Evolutionary conservation across 306 rosid genomes (phyloP).

Genomic region (Prunus campanulata): DNA sequence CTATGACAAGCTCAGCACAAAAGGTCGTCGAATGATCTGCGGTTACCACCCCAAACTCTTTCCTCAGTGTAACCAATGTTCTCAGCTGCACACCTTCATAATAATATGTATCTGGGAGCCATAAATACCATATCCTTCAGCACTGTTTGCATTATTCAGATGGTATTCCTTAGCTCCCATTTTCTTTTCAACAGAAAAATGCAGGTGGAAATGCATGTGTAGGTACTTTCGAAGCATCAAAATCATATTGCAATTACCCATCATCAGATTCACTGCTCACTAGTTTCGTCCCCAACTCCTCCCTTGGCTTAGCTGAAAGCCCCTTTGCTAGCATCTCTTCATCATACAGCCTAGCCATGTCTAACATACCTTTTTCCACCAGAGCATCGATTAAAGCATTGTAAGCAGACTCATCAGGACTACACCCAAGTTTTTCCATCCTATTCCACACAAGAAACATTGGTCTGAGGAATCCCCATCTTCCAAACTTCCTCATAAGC

Average conservation of each 20-base stretch:
- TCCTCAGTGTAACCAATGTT: not conserved
- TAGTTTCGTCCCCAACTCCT: slow-evolving; percentile 54
- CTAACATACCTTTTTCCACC: slow-evolving; percentile 71
- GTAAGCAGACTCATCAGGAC: slow-evolving; percentile 79
- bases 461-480: slow-evolving; percentile 91
- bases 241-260: slow-evolving; percentile 16
- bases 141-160: not conserved
- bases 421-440: slow-evolving; percentile 72
- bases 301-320: slow-evolving; percentile 79
- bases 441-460: slow-evolving; percentile 70
- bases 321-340: slow-evolving; percentile 87
- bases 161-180: not conserved
- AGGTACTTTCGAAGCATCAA: not conserved
- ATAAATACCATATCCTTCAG: not conserved
- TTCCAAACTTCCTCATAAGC: slow-evolving; percentile 82
- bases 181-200: not conserved
- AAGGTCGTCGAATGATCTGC: not conserved
- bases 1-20: not conserved
- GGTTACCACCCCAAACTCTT: not conserved
- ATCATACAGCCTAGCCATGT: slow-evolving; percentile 70
- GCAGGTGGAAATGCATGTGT: not conserved
- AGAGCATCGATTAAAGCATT: slow-evolving; percentile 84
- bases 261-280: slow-evolving; percentile 26
- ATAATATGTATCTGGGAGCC: not conserved
- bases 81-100: not conserved